phyloP scores from a whole-genome alignment of 2,329 filamentous ascomycete species.

The Paraphaeosphaeria minitans region DNA sequence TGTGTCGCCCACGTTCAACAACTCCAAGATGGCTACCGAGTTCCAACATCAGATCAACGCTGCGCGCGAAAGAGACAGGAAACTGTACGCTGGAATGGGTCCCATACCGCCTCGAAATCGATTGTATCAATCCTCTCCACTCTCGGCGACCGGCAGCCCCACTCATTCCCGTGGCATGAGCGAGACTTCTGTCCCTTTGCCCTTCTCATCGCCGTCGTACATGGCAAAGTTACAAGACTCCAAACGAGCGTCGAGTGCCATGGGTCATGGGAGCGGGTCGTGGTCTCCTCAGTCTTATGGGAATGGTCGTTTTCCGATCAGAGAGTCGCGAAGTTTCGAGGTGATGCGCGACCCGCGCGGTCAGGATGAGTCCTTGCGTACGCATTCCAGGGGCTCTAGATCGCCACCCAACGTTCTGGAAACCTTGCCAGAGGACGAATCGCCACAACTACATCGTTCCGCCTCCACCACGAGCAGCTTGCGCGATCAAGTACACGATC shows the following conservation, averaged over 20 bases:
- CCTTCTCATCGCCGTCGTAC: slow-evolving; percentile 38
- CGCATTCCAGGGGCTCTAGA: slow-evolving; percentile 46
- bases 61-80: slow-evolving; percentile 42
- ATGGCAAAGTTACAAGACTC: slow-evolving; percentile 30
- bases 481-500: slow-evolving; percentile 81
- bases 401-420: slow-evolving; percentile 45
- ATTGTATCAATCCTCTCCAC: slow-evolving; percentile 40
- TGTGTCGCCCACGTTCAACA: slow-evolving; percentile 57
- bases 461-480: slow-evolving; percentile 74
- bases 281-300: slow-evolving; percentile 45
- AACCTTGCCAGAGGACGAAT: slow-evolving; percentile 49
- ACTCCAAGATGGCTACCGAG: slow-evolving; percentile 39
- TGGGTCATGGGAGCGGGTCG: slow-evolving; percentile 44
- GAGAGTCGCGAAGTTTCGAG: slow-evolving; percentile 49
- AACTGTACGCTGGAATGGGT: slow-evolving; percentile 43
- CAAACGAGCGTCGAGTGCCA: slow-evolving; percentile 48
- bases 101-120: slow-evolving; percentile 42
- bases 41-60: slow-evolving; percentile 41
- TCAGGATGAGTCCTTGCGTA: slow-evolving; percentile 37
- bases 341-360: slow-evolving; percentile 42
- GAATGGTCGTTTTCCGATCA: slow-evolving; percentile 43
- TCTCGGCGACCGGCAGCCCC: slow-evolving; percentile 36
- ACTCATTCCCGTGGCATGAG: slow-evolving; percentile 49
- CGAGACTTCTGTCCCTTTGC: slow-evolving; percentile 47
- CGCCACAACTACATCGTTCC: slow-evolving; percentile 61